Percentiles rank a stretch among this genome's conserved stretches.
Evolutionary conservation across 192 early-diverging fungal genomes (phyloP).

Genomic region (Podila epigama): DNA sequence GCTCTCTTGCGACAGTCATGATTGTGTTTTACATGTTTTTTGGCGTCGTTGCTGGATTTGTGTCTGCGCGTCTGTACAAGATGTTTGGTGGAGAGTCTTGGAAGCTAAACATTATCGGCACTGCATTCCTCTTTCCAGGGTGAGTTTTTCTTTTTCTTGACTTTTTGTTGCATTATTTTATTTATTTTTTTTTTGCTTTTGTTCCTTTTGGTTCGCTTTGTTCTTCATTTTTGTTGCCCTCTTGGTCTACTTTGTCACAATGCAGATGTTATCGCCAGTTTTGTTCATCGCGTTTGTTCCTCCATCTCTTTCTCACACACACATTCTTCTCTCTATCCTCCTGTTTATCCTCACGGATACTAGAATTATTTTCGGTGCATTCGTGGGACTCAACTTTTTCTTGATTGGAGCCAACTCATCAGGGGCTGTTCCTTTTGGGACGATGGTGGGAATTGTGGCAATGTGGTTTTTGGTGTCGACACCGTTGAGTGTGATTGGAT

Average conservation of each 20-base stretch:
- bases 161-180: background rate
- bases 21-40: constrained; percentile 92
- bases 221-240: no score
- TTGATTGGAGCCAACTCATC: constrained; percentile 85
- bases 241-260: no score
- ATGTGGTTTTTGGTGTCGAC: constrained; percentile 86
- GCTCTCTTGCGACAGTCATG: constrained; percentile 92
- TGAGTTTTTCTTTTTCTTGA: constrained; percentile 59
- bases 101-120: constrained; percentile 83
- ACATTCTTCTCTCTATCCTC: no score
- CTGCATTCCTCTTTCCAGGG: constrained; percentile 83
- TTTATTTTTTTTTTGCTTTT: background rate
- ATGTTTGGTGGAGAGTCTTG: constrained; percentile 90
- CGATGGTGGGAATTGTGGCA: constrained; percentile 81
- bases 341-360: no score
- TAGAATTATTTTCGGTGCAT: constrained; percentile 64
- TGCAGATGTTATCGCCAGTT: no score
- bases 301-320: no score
- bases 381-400: constrained; percentile 85
- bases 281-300: no score
- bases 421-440: constrained; percentile 87
- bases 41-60: constrained; percentile 85
- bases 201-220: background rate
- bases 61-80: constrained; percentile 90
- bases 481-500: constrained; percentile 85